phyloP scores from a whole-genome alignment of 2,329 filamentous ascomycete species.

The Diaporthe sp. region DNA sequence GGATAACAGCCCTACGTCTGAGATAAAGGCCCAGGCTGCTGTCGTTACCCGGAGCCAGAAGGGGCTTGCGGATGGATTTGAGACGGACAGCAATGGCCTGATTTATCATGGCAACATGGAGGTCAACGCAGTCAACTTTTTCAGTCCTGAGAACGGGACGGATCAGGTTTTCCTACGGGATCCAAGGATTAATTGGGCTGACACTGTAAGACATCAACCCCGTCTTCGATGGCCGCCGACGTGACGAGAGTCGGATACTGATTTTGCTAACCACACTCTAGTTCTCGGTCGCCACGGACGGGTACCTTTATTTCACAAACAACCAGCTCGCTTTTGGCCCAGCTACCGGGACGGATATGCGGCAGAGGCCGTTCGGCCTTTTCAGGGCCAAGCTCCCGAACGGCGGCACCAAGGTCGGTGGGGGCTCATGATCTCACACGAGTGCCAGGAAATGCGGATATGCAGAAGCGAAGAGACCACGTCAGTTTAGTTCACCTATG shows the following conservation, averaged over 20 bases:
- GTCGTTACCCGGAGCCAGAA: slow-evolving; percentile 61
- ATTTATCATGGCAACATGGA: slow-evolving; percentile 66
- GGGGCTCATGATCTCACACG: background rate
- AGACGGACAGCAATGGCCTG: slow-evolving; percentile 63
- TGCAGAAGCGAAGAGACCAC: background rate
- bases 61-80: slow-evolving; percentile 65
- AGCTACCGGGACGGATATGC: slow-evolving; percentile 42
- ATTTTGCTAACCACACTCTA: background rate
- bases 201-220: slow-evolving; percentile 53
- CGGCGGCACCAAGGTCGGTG: slow-evolving; percentile 45
- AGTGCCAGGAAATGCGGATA: too few species aligned
- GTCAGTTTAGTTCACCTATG: too few species aligned
- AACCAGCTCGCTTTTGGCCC: slow-evolving; percentile 59
- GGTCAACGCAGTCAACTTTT: slow-evolving; percentile 61
- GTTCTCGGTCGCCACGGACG: slow-evolving; percentile 57
- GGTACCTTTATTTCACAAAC: slow-evolving; percentile 67
- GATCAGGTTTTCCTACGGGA: slow-evolving; percentile 59
- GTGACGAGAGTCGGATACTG: background rate
- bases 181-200: slow-evolving; percentile 60
- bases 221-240: background rate
- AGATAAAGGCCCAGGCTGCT: slow-evolving; percentile 59
- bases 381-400: slow-evolving; percentile 47
- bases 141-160: slow-evolving; percentile 56
- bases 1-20: slow-evolving; percentile 53
- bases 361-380: slow-evolving; percentile 45